These are phyloP conservation scores for Aspergillus sp. DNA, from an alignment of 2,329 filamentous ascomycete species.

Conservation along the genomic window DNA sequence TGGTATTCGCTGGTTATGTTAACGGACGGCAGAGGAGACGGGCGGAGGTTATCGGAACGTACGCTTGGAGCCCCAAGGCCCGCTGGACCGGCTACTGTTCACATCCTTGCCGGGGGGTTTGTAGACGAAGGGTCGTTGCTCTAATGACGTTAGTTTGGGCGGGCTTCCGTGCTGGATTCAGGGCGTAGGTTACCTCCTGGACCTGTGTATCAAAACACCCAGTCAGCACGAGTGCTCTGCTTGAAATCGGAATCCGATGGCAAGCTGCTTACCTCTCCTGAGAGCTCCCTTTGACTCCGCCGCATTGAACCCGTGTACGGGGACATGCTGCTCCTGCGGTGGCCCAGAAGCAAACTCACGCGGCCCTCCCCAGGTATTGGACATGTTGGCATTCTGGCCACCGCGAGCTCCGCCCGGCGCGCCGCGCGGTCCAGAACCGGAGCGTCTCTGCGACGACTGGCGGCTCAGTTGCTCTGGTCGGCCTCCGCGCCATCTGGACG, in stretches of 20 bases:
- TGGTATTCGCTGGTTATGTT: constrained; percentile 32
- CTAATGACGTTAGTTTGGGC: constrained; percentile 12
- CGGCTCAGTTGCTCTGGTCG: constrained; percentile 27
- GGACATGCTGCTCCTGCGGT: constrained; percentile 30
- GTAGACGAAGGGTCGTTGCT: constrained; percentile 28
- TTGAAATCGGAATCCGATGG: background rate
- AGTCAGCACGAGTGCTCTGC: constrained; percentile 5
- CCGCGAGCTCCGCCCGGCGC: constrained; percentile 24
- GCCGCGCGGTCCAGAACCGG: constrained; percentile 12
- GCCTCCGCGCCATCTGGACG: constrained; percentile 31
- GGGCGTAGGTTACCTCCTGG: constrained; percentile 21
- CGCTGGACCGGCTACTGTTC: constrained; percentile 26
- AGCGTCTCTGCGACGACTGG: constrained; percentile 28
- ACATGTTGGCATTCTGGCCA: constrained; percentile 16
- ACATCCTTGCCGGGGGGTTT: constrained; percentile 29
- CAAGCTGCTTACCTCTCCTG: constrained; percentile 25
- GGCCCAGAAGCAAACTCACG: constrained; percentile 12
- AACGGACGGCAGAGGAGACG: constrained; percentile 1
- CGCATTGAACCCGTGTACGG: constrained; percentile 37
- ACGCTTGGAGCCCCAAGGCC: constrained; percentile 39
- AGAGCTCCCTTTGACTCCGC: constrained; percentile 33
- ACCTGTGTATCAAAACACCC: constrained; percentile 10
- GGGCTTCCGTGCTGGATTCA: too few relatives aligned
- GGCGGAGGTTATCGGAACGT: constrained; percentile 11
- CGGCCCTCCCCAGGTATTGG: constrained; percentile 20